phyloP scores from a whole-genome alignment of 805 yeast genomes.

The Candida vaughaniae region DNA sequence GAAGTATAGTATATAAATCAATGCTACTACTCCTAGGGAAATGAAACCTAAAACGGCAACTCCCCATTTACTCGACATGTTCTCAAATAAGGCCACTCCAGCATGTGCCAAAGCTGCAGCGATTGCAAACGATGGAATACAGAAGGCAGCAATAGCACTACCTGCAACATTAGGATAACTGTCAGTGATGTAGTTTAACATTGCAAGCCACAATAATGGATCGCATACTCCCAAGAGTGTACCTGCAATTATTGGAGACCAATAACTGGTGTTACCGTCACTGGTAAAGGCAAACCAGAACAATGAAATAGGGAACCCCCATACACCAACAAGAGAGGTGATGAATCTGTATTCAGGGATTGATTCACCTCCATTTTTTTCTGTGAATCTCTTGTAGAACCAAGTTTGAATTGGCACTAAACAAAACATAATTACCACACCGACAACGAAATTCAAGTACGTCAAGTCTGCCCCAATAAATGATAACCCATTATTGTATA shows the following conservation, averaged over 20 bases:
- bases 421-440: neutral
- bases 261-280: neutral
- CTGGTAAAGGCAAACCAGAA: neutral
- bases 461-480: neutral
- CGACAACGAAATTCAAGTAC: neutral
- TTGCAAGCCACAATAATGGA: neutral
- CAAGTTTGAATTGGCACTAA: neutral
- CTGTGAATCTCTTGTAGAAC: neutral
- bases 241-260: neutral
- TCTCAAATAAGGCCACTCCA: neutral
- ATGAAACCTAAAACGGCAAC: slow-evolving; percentile 49
- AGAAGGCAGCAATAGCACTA: neutral
- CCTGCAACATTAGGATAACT: neutral
- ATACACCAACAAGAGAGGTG: neutral
- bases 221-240: neutral
- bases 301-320: neutral
- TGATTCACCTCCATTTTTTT: neutral
- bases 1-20: slow-evolving; percentile 40
- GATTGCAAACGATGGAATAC: neutral
- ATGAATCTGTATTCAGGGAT: neutral
- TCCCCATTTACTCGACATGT: slow-evolving; percentile 39
- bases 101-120: neutral
- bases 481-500: neutral
- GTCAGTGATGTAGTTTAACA: neutral
- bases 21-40: slow-evolving; percentile 12